Evolutionary conservation across 139 green algal species (phyloP), one percentile per base, ranked within the genome.

Genomic region (Chlamydomonas sphaeroides): DNA sequence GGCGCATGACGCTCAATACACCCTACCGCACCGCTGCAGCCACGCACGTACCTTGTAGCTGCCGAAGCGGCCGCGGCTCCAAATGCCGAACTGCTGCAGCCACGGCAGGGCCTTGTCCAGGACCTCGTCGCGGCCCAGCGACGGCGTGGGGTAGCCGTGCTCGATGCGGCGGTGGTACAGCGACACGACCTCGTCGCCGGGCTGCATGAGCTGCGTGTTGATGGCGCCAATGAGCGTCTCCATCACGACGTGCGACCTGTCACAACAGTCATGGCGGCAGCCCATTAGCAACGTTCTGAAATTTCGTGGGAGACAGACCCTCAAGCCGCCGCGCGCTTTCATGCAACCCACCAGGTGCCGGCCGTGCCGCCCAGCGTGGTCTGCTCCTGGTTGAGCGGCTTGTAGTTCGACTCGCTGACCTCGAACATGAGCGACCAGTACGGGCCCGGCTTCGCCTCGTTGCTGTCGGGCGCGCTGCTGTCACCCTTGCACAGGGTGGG

Each of bases 361-460:
- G 78, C 71, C 11, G 76, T 82, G 65, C 95, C 94, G 25, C 84
- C 95, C 38, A 98, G 86, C 57, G 73, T 68, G 33, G 91, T 82
- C 0, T 42, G 38, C 45, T 90, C 75, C 84, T 94, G 87, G 69
- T 92, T 78, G 36, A 98, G 89, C 10, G 94, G 93, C 91, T 97
- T 98, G 78, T 86, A 91, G 62, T 92, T 68, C 48, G 85, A 92
- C 89, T 98, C 92, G 42, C 85, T 93, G 51, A 97, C 90, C 90
- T 98, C 95, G 88, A 98, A 98, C 95, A 98, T 98, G 49, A 98
- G 92, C 20, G 93, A 97, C 95, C 95, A 97, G 88, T 97, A 98
- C 32, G 94, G 95, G 1, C 93, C 95, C 33, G 74, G 68, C 59
- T 72, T 72, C 2, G 68, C 62, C 35, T 74, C 78, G 15, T 36